Percentiles rank a stretch among this genome's conserved stretches.
These are phyloP conservation scores for Phialocephala sp. DNA, from an alignment of 2,329 filamentous ascomycete species.

Conservation along the genomic window DNA sequence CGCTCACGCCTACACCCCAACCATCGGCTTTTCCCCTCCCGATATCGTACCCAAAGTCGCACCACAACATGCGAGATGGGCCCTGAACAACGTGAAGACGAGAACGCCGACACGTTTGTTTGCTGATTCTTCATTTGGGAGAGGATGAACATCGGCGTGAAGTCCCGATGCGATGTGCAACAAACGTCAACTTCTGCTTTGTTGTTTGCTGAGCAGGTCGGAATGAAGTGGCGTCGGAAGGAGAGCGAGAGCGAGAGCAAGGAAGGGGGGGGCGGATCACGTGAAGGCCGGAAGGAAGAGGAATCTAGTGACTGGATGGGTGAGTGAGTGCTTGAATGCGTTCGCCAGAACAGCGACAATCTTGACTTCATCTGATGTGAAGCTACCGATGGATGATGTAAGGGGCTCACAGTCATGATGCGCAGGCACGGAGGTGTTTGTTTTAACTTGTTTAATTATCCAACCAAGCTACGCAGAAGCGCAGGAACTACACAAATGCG, in stretches of 20 bases:
- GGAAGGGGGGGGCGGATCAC: slow-evolving; percentile 3
- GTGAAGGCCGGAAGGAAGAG: not conserved
- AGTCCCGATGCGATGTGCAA: slow-evolving; percentile 34
- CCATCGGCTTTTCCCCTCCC: not conserved
- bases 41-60: slow-evolving; percentile 12
- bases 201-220: not conserved
- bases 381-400: not conserved
- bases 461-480: slow-evolving; percentile 20
- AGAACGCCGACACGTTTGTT: not conserved
- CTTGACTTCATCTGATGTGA: not conserved
- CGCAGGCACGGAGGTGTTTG: not conserved
- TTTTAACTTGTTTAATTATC: slow-evolving; percentile 19
- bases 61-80: slow-evolving; percentile 1
- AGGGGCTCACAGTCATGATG: not conserved
- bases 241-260: not conserved
- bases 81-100: not conserved
- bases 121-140: not conserved
- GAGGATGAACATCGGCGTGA: slow-evolving; percentile 7
- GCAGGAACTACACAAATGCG: slow-evolving; percentile 17
- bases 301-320: not conserved
- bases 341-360: not conserved
- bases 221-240: not conserved
- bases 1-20: too few relatives aligned
- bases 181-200: slow-evolving; percentile 18
- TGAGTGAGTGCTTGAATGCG: not conserved